Evolutionary conservation across 768 basidiomycete genomes (phyloP).

Genomic region (Rickenella mellea): DNA sequence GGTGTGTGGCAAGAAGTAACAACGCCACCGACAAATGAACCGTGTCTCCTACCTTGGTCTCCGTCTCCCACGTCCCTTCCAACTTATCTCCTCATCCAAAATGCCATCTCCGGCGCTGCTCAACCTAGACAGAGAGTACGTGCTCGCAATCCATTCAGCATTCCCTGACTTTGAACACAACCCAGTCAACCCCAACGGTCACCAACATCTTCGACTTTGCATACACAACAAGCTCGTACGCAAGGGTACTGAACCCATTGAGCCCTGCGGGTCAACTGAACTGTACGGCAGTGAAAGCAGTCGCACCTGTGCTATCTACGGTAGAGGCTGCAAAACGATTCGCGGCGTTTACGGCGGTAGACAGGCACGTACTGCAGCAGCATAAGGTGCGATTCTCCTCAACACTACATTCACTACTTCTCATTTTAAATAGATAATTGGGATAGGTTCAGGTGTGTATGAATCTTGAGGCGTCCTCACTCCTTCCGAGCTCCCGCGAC

Average conservation of each 20-base stretch:
- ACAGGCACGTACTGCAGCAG: conserved; percentile 72
- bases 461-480: conserved; percentile 5
- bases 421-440: conserved; percentile 51
- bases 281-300: too few species aligned
- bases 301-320: too few species aligned
- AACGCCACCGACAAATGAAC: neutral
- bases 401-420: neutral
- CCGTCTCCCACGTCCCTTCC: neutral
- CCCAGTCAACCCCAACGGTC: neutral
- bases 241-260: conserved; percentile 4
- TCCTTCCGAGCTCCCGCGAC: too few species aligned
- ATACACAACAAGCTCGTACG: too few species aligned
- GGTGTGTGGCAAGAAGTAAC: conserved; percentile 1
- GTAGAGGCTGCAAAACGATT: conserved; percentile 82
- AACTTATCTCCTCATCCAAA: neutral
- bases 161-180: neutral
- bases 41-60: neutral
- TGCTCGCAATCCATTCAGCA: neutral
- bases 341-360: conserved; percentile 92
- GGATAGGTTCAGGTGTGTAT: conserved; percentile 70
- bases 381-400: conserved; percentile 57
- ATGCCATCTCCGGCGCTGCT: neutral
- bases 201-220: too few species aligned
- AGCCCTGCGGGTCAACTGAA: too few species aligned
- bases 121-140: neutral